phyloP scores from a whole-genome alignment of 164 flowering plant genomes.

The Akebia trifoliata region DNA sequence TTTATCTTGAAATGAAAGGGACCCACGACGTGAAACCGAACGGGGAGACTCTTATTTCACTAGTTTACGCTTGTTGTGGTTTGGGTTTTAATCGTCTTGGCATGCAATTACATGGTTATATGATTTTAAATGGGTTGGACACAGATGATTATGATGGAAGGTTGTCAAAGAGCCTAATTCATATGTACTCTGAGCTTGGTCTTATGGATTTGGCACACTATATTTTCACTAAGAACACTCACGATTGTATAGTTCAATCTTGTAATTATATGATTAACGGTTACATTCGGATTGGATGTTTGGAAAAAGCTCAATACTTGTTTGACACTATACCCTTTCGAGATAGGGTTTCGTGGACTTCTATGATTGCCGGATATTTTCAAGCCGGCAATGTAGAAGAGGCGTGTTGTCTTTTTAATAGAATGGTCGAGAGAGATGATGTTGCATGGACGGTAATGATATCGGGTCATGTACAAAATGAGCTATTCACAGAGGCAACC shows the following conservation, averaged over 20 bases:
- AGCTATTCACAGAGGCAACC: conserved; percentile 38
- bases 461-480: conserved; percentile 48
- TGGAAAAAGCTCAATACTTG: conserved; percentile 36
- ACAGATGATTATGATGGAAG: conserved; percentile 36
- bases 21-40: conserved; percentile 28
- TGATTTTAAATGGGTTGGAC: conserved; percentile 33
- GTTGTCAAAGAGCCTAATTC: conserved; percentile 37
- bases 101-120: conserved; percentile 48
- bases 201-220: conserved; percentile 37
- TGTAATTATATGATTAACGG: conserved; percentile 46
- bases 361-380: conserved; percentile 50
- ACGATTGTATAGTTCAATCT: conserved; percentile 20
- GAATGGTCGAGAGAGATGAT: conserved; percentile 50
- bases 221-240: conserved; percentile 24
- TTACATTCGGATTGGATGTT: conserved; percentile 32
- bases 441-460: conserved; percentile 65
- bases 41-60: conserved; percentile 44
- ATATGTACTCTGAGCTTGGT: conserved; percentile 46
- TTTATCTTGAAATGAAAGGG: conserved; percentile 35
- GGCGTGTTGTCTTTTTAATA: conserved; percentile 40
- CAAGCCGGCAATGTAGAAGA: conserved; percentile 29
- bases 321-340: conserved; percentile 29
- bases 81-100: conserved; percentile 35
- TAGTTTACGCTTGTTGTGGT: conserved; percentile 56
- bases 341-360: conserved; percentile 54